A percentile compares a stretch with the other conserved stretches of the same genome.
Conservation (phyloP, 257 asterid genomes). For the Fraxinus anomala region DNA sequence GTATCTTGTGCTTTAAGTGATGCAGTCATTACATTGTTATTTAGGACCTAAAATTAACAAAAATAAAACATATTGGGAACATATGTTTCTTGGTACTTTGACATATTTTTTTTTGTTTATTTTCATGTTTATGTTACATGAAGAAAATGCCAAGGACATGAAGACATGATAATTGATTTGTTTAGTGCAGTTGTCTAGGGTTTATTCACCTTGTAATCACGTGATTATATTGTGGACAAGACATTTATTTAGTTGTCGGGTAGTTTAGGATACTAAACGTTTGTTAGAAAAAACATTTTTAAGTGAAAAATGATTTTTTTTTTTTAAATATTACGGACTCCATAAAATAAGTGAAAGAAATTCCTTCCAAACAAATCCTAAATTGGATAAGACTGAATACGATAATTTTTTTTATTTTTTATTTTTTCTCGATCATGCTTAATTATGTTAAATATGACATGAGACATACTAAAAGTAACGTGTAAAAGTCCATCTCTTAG, state of each 20-base stretch:
- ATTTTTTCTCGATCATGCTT: too few species aligned
- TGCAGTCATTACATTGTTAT: constrained; percentile 33
- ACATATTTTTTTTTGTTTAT: neutral
- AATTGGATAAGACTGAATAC: too few species aligned
- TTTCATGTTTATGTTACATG: neutral
- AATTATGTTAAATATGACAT: too few species aligned
- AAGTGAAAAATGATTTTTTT: too few species aligned
- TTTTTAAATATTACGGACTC: too few species aligned
- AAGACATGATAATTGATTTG: too few species aligned
- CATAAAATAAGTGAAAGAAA: too few species aligned
- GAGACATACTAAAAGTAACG: too few species aligned
- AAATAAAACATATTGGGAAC: constrained; percentile 34
- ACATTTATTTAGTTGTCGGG: neutral
- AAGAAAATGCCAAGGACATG: neutral
- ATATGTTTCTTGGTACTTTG: neutral
- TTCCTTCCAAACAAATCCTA: too few species aligned
- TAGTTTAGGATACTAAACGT: neutral
- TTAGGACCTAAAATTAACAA: constrained; percentile 33
- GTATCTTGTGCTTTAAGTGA: constrained; percentile 40
- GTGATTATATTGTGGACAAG: neutral
- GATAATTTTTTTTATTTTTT: too few species aligned
- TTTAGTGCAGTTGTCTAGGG: neutral
- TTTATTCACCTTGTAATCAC: neutral
- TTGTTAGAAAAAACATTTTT: too few species aligned
- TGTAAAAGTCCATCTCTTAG: neutral